Conservation (phyloP, 441 rosid species). For the Bruguiera hainesii region DNA sequence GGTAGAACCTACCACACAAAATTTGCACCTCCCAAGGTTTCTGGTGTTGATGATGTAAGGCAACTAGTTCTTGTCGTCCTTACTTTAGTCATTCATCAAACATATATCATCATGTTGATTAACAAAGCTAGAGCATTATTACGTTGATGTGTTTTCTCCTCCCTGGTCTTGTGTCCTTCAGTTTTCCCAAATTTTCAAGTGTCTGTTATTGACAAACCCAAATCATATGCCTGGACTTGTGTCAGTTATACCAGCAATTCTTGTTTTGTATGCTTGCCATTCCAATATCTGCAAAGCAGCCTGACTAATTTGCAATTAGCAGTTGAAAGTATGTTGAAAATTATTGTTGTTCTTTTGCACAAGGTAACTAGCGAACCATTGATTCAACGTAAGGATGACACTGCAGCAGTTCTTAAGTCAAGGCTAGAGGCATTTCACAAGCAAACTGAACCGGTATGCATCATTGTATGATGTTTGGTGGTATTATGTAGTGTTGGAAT, state of each 20-base stretch:
- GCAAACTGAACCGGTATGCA: slow-evolving; percentile 85
- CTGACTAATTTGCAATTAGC: neutral
- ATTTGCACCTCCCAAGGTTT: slow-evolving; percentile 85
- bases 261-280: slow-evolving; percentile 1
- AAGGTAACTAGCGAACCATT: slow-evolving; percentile 77
- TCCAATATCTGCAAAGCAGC: slow-evolving; percentile 2
- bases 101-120: no score
- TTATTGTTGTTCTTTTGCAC: slow-evolving; percentile 4
- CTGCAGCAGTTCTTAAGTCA: slow-evolving; percentile 78
- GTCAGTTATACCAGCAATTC: slow-evolving; percentile 2
- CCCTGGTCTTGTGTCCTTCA: no score
- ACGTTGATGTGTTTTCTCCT: no score
- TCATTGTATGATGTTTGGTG: neutral
- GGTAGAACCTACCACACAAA: slow-evolving; percentile 88
- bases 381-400: slow-evolving; percentile 95
- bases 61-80: slow-evolving; percentile 4
- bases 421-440: slow-evolving; percentile 92
- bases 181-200: no score
- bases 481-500: neutral
- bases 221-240: no score
- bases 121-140: no score
- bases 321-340: slow-evolving; percentile 11
- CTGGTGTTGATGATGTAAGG: slow-evolving; percentile 90
- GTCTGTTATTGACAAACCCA: no score
- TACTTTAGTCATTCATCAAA: neutral